These are phyloP conservation scores for Penicilliopsis zonata DNA, from an alignment of 495 filamentous ascomycete species.

Conservation along the genomic window DNA sequence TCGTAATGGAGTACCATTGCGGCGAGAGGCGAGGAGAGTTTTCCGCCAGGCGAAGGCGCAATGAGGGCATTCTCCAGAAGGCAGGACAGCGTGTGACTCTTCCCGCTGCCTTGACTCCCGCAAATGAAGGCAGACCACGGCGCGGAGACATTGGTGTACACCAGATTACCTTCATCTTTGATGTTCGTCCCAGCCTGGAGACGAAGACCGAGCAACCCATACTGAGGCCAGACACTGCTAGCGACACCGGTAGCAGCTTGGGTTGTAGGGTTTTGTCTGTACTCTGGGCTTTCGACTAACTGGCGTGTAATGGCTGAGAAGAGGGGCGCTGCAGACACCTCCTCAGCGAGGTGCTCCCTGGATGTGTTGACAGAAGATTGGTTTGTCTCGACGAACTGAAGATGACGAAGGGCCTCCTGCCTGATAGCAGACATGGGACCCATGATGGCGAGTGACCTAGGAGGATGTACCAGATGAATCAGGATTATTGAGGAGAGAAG, in stretches of 20 bases:
- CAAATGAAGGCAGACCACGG: constrained; percentile 67
- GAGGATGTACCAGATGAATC: no score
- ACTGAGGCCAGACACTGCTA: constrained; percentile 1
- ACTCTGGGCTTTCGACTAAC: not conserved
- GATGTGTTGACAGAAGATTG: not conserved
- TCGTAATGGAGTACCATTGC: constrained; percentile 63
- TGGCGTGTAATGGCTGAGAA: not conserved
- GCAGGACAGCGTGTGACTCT: constrained; percentile 61
- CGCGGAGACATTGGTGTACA: constrained; percentile 42
- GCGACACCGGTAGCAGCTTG: no score
- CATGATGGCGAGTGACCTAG: no score
- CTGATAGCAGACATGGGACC: not conserved
- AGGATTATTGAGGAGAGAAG: no score
- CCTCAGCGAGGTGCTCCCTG: not conserved
- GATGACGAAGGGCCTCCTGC: not conserved
- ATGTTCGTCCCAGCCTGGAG: not conserved
- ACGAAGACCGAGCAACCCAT: not conserved
- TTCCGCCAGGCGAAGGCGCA: constrained; percentile 33
- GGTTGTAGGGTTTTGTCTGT: not conserved
- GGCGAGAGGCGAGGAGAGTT: constrained; percentile 39
- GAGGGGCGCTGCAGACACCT: not conserved
- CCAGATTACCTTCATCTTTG: not conserved
- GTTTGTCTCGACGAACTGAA: not conserved
- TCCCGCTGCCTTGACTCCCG: constrained; percentile 65
- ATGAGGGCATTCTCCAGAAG: constrained; percentile 44